A percentile compares a stretch with the other conserved stretches of the same genome.
Evolutionary conservation across 352 stramenopile genomes (phyloP).

Genomic region (Pythium periplocum): DNA sequence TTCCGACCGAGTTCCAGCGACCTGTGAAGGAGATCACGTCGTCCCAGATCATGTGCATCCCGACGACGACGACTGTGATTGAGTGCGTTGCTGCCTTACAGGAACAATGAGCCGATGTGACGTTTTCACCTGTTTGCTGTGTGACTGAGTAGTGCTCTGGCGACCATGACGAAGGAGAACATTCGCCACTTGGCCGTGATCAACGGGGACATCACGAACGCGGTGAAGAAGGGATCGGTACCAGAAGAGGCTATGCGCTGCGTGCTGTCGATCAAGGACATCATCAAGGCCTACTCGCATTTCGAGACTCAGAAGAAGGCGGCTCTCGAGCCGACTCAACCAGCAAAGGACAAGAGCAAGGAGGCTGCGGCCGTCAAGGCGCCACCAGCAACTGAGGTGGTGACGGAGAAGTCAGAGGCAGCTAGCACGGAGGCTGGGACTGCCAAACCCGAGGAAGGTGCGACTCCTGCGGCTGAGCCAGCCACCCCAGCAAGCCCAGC

Average conservation of each 20-base stretch:
- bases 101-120: too few relatives aligned
- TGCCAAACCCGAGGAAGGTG: constrained; percentile 1
- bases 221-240: constrained; percentile 67
- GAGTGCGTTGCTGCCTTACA: constrained; percentile 35
- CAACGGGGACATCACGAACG: constrained; percentile 64
- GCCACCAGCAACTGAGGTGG: not conserved
- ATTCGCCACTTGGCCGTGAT: constrained; percentile 81
- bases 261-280: constrained; percentile 83
- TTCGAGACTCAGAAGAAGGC: constrained; percentile 60
- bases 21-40: constrained; percentile 80
- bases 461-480: constrained; percentile 7
- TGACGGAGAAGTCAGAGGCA: not conserved
- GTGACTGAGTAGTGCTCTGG: constrained; percentile 39
- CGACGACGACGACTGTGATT: constrained; percentile 71
- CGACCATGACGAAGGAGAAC: constrained; percentile 86
- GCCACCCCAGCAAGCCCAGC: constrained; percentile 12
- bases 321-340: constrained; percentile 1
- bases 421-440: not conserved
- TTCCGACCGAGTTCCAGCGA: constrained; percentile 37
- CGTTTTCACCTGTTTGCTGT: not conserved
- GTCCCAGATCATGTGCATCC: constrained; percentile 84
- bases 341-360: constrained; percentile 2
- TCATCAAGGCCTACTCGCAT: constrained; percentile 66
- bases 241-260: constrained; percentile 81
- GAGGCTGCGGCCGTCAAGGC: not conserved